Base-by-base conservation (phyloP, 2,329 filamentous ascomycete species). In the Aspergillus thermomutatus region DNA sequence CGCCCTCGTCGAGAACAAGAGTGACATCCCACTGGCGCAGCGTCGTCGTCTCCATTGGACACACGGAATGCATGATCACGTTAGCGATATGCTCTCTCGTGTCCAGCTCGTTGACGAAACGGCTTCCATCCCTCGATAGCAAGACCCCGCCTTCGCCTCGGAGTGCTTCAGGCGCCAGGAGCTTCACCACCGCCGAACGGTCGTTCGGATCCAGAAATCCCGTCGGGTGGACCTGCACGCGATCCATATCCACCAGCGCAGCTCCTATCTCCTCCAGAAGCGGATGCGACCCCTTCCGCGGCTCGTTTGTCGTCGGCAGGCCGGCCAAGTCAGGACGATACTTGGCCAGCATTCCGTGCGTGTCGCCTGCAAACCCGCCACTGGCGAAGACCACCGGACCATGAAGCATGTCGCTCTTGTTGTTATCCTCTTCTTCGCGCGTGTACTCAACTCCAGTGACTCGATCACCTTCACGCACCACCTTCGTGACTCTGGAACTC, bases 81-180 rank as follows among this genome's bases (percentile, higher is more conserved):
- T 75, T 72, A 47, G 83, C 84, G 11, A 87, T 77, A 4, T 79
- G 72, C 52, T 86, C 83, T 3, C 85, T 71, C 2, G 80, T 86
- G n/a, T 82, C 77, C 61, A 87, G 73, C 69, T 88, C 86, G 60
- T 88, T 80, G n/a, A 87, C 73, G 55, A 88, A 87, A 14, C 85
- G 72, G 55, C 75, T 73, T 0, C 84, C 83, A 8, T 61, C 51
- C 0, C 26, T 52, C 10, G 56, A 45, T 8, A 87, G 69, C 28
- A 88, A 61, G 3, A 87, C 79, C 0, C 84, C 86, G 0, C 85
- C 86, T 64, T 87, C 85, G 0, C 85, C 85, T 3, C 85, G 75
- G 27, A 88, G 73, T 56, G 85, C 76, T 68, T 88, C 86, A 0
- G 85, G 85, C 0, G 85, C 85, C 4, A 88, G 79, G 63, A 88